Conservation (phyloP, 345 rosid genomes). For the Melastoma malabathricum region DNA sequence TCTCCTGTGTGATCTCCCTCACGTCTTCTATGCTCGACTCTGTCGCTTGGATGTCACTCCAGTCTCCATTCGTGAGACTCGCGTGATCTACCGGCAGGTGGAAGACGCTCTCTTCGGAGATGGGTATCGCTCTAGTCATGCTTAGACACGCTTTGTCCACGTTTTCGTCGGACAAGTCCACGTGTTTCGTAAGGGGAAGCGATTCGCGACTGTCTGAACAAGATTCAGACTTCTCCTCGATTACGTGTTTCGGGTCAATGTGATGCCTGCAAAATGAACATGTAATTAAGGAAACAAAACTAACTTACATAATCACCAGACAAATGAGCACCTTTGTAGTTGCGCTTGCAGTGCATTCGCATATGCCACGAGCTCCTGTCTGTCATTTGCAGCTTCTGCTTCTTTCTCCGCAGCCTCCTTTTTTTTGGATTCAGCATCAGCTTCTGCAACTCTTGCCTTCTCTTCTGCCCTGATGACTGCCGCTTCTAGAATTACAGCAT, state of each 20-base stretch:
- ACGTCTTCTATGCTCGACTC: conserved; percentile 64
- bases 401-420: conserved; percentile 66
- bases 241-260: conserved; percentile 53
- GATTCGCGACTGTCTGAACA: conserved; percentile 12
- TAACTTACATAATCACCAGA: not conserved
- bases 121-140: conserved; percentile 32
- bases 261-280: conserved; percentile 37
- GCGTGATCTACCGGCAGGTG: conserved; percentile 44
- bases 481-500: conserved; percentile 67
- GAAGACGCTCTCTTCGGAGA: conserved; percentile 37
- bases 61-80: conserved; percentile 42
- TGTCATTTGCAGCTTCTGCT: conserved; percentile 51
- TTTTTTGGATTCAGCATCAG: conserved; percentile 54
- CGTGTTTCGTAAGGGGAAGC: conserved; percentile 27
- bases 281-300: not conserved
- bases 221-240: conserved; percentile 52
- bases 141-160: conserved; percentile 77
- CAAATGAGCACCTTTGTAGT: conserved; percentile 57
- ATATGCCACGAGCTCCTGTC: conserved; percentile 77
- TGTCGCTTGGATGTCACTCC: conserved; percentile 89
- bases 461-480: conserved; percentile 78
- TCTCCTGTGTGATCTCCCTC: conserved; percentile 44
- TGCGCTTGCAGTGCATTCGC: conserved; percentile 61
- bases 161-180: conserved; percentile 45
- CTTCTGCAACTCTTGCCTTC: conserved; percentile 64